Percentiles rank a stretch among this genome's conserved stretches.
These are phyloP conservation scores for Papiliotrema nemorosa DNA, from an alignment of 1,284 basidiomycete species.

Conservation along the genomic window DNA sequence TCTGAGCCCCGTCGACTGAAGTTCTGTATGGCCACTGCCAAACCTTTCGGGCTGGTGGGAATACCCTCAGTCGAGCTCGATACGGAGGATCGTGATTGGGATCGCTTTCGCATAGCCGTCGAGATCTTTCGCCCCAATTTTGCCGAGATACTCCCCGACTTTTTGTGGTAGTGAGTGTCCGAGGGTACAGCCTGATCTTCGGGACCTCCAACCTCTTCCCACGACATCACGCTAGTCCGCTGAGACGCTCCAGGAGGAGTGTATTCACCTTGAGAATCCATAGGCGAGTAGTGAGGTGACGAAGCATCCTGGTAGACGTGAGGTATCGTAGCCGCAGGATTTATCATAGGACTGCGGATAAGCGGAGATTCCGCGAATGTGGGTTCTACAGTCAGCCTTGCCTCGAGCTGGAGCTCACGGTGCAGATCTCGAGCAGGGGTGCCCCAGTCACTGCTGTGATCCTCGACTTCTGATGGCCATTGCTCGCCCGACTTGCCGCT, in stretches of 20 bases:
- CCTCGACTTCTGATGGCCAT: constrained; percentile 28
- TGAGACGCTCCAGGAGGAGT: constrained; percentile 12
- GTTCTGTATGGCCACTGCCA: constrained; percentile 10
- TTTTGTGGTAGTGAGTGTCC: constrained; percentile 31
- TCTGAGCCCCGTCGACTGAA: constrained; percentile 26
- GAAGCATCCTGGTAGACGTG: too few relatives aligned
- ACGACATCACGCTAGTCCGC: constrained; percentile 34
- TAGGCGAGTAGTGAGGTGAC: not conserved
- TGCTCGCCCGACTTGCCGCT: constrained; percentile 5
- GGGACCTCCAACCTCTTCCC: constrained; percentile 38
- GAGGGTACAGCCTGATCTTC: constrained; percentile 26
- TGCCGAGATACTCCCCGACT: constrained; percentile 36
- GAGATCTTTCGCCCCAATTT: constrained; percentile 34
- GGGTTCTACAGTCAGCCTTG: constrained; percentile 10
- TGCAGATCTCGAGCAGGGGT: constrained; percentile 27
- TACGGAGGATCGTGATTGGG: constrained; percentile 21
- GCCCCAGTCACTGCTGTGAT: constrained; percentile 36
- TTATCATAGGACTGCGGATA: not conserved
- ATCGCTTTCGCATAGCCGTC: constrained; percentile 31
- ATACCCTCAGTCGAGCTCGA: constrained; percentile 17
- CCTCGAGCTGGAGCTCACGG: constrained; percentile 13
- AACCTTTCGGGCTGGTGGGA: constrained; percentile 22
- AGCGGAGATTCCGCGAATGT: constrained; percentile 10
- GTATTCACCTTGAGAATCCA: not conserved
- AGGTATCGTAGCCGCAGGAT: not conserved